A percentile compares a stretch with the other conserved stretches of the same genome.
phyloP scores from a whole-genome alignment of 2,329 filamentous ascomycete species.

The Pyrenophora teres region DNA sequence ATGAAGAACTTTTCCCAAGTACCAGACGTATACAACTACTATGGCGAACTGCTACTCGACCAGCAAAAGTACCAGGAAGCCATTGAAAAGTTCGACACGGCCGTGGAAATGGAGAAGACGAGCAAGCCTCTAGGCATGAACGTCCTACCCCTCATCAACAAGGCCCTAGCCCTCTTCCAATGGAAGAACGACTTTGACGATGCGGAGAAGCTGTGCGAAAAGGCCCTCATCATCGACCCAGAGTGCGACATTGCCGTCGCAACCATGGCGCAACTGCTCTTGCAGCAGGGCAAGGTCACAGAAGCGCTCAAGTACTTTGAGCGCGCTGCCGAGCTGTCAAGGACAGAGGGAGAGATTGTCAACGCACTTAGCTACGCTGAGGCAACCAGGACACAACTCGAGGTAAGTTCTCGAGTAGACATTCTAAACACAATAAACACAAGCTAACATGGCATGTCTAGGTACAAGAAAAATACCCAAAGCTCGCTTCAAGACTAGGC shows the following conservation, averaged over 20 bases:
- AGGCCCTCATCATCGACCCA: slow-evolving; percentile 95
- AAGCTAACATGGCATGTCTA: slow-evolving; percentile 10
- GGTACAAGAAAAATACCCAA: slow-evolving; percentile 60
- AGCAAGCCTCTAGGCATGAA: slow-evolving; percentile 96
- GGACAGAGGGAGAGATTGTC: slow-evolving; percentile 93
- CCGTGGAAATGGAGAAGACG: slow-evolving; percentile 98
- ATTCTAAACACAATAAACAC: background rate
- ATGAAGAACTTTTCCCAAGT: slow-evolving; percentile 98
- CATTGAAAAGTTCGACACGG: slow-evolving; percentile 96
- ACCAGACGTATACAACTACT: slow-evolving; percentile 99
- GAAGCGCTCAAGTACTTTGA: slow-evolving; percentile 97
- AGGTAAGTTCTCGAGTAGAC: slow-evolving; percentile 50
- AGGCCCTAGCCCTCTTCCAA: slow-evolving; percentile 94
- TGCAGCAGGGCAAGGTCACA: slow-evolving; percentile 96
- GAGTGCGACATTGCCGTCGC: slow-evolving; percentile 99
- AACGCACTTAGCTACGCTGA: slow-evolving; percentile 97
- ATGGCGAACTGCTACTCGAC: slow-evolving; percentile 93
- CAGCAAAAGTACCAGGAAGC: slow-evolving; percentile 95
- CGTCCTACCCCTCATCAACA: slow-evolving; percentile 96
- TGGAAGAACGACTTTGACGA: slow-evolving; percentile 97
- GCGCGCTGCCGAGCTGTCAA: slow-evolving; percentile 88
- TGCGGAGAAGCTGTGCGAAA: slow-evolving; percentile 95
- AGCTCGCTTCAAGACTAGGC: slow-evolving; percentile 54
- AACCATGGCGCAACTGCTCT: slow-evolving; percentile 95
- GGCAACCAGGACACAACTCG: slow-evolving; percentile 92